Percentiles rank a stretch among this genome's conserved stretches.
Evolutionary conservation across 2,329 filamentous ascomycete genomes (phyloP).

Genomic region (Exophiala oligosperma): DNA sequence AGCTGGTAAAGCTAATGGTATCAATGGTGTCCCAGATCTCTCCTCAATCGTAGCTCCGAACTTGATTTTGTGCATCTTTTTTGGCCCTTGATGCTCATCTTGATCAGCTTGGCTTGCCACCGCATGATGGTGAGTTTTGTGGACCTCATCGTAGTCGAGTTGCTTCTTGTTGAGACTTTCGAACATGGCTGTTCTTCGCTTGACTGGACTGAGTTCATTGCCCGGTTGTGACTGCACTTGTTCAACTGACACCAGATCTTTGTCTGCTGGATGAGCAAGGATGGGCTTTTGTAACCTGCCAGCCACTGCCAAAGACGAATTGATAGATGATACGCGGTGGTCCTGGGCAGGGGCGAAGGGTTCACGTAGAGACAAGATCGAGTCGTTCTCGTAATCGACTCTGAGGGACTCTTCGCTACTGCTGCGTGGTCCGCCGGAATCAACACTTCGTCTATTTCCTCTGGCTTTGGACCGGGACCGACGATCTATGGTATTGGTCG

Average conservation of each 20-base stretch:
- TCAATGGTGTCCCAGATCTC: conserved; percentile 22
- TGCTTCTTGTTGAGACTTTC: conserved; percentile 19
- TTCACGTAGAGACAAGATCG: background rate
- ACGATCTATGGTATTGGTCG: conserved; percentile 1
- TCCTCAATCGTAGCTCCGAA: conserved; percentile 21
- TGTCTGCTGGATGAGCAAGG: background rate
- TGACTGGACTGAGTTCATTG: conserved; percentile 22
- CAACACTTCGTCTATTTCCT: conserved; percentile 9
- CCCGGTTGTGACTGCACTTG: background rate
- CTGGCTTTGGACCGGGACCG: conserved; percentile 9
- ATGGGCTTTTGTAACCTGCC: background rate
- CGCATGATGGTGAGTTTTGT: conserved; percentile 4
- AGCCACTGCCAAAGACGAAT: background rate
- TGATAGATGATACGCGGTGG: background rate
- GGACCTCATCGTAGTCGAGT: conserved; percentile 6
- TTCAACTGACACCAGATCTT: background rate
- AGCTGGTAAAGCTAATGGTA: conserved; percentile 20
- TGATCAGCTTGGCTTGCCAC: background rate
- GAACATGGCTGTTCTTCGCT: conserved; percentile 24
- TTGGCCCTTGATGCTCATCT: background rate
- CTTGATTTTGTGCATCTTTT: conserved; percentile 17
- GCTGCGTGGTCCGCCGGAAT: conserved; percentile 13
- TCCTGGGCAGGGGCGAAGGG: background rate
- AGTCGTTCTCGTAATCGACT: conserved; percentile 10
- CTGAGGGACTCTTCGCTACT: conserved; percentile 16